These are phyloP conservation scores for Crotalaria pallida DNA, from an alignment of 306 rosid genomes.

Conservation along the genomic window DNA sequence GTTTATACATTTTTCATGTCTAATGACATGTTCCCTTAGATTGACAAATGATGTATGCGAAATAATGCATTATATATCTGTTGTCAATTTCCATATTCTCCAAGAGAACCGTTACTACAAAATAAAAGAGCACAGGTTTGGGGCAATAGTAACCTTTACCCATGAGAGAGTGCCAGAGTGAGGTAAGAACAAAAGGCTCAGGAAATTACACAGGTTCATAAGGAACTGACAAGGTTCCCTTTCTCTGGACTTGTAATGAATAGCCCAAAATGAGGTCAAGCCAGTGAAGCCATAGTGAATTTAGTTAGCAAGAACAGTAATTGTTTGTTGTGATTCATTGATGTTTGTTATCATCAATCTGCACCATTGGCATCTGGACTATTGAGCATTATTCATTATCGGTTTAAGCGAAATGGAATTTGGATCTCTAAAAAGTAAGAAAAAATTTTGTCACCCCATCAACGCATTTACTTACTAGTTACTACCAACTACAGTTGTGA, in stretches of 20 bases:
- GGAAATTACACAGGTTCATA: constrained; percentile 15
- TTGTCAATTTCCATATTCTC: background rate
- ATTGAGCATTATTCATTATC: background rate
- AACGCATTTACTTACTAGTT: too few species aligned
- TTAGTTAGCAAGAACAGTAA: constrained; percentile 26
- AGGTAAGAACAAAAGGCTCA: background rate
- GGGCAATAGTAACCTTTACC: constrained; percentile 7
- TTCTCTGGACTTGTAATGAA: constrained; percentile 16
- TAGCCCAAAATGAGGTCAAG: constrained; percentile 15
- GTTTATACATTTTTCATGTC: background rate
- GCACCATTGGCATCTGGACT: constrained; percentile 13
- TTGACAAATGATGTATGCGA: background rate
- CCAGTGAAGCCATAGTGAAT: constrained; percentile 6
- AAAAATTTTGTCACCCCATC: too few species aligned
- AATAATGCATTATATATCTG: background rate
- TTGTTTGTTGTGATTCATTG: constrained; percentile 25
- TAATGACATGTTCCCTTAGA: background rate
- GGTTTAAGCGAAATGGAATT: too few species aligned
- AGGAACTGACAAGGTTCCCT: constrained; percentile 25
- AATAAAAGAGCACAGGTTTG: background rate
- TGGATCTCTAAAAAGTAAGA: too few species aligned
- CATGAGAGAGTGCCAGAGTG: constrained; percentile 28
- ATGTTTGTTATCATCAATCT: background rate
- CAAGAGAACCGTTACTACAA: constrained; percentile 15
- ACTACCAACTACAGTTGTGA: too few species aligned